Evolutionary conservation across 2,329 filamentous ascomycete species (phyloP).

Genomic region (Phyllosticta citriasiana): DNA sequence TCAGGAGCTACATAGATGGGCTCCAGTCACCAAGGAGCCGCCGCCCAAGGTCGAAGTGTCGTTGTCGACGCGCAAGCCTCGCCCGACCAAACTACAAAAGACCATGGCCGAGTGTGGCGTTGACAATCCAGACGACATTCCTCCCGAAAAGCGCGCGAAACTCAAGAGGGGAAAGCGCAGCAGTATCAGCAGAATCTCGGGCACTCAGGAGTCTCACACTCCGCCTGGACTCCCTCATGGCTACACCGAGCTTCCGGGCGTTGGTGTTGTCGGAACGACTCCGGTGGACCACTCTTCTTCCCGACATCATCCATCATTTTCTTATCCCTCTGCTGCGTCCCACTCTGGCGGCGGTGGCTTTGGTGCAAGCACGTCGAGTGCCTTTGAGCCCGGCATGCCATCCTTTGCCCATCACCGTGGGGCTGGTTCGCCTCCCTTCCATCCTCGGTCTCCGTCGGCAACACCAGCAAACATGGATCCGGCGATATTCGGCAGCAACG

Average conservation of each 20-base stretch:
- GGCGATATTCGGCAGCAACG: constrained; percentile 26
- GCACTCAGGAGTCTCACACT: constrained; percentile 24
- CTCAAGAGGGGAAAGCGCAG: constrained; percentile 11
- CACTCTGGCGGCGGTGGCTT: background rate
- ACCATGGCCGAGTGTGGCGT: constrained; percentile 82
- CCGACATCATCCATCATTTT: constrained; percentile 5
- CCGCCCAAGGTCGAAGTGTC: constrained; percentile 82
- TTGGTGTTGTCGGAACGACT: background rate
- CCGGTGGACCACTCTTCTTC: background rate
- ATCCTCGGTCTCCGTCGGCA: constrained; percentile 2
- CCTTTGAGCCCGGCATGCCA: constrained; percentile 4
- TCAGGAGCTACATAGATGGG: constrained; percentile 91
- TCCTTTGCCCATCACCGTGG: constrained; percentile 3
- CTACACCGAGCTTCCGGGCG: constrained; percentile 2
- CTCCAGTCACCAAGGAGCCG: constrained; percentile 73
- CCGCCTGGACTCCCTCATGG: constrained; percentile 27
- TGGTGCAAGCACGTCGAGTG: background rate
- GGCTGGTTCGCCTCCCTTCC: constrained; percentile 2
- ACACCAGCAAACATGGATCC: constrained; percentile 20
- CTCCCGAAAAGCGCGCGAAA: constrained; percentile 71
- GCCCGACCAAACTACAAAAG: constrained; percentile 94
- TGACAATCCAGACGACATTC: constrained; percentile 81
- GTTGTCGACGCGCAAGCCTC: constrained; percentile 85
- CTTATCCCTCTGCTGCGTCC: background rate
- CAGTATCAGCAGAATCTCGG: constrained; percentile 19